Evolutionary conservation across 345 rosid species (phyloP), one percentile per base, ranked within the genome.

Genomic region (Passiflora organensis): DNA sequence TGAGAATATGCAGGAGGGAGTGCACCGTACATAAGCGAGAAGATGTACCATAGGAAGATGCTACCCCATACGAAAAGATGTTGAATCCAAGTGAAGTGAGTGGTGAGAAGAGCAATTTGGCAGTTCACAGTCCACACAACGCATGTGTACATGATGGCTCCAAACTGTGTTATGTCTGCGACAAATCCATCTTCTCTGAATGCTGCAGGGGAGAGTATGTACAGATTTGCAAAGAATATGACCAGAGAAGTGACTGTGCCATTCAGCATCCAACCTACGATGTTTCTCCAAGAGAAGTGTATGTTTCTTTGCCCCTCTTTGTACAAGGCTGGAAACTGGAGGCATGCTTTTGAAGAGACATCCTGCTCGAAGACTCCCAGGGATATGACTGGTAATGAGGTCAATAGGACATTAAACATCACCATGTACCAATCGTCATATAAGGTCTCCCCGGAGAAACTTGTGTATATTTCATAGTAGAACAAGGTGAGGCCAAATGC

Each of bases 271-370:
- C 93, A 86, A 19, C 97, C 85, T 0, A 81, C 43, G 5, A 89
- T 81, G 16, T 86, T 65, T 67, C 65, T 72, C 95, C 97, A 89
- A 12, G 63, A 70, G 72, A 86, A 84, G 74, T 70, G 62, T n/a
- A 80, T 57, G 32, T 86, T 84, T 65, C 60, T 78, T 15, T 78
- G 91, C 15, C 95, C 97, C 74, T 84, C 89, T 46, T 71, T 82
- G 56, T 89, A 86, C 15, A 89, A 76, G 25, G 90, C 89, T 14
- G 90, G 95, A 59, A 86, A 89, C 95, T 86, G 68, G 56, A 86
- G 72, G 76, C 97, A 89, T 46, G 86, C 73, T 43, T 89, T 82
- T 0, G 95, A 74, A 1, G 86, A 28, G 71, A 86, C 97, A 49
- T 89, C 93, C 60, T 84, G 97, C 55, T 89, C 95, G 4, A 84